A percentile compares a stretch with the other conserved stretches of the same genome.
Evolutionary conservation across 202 grass and related monocot genomes (phyloP).

Genomic region (Carex sylvatica): DNA sequence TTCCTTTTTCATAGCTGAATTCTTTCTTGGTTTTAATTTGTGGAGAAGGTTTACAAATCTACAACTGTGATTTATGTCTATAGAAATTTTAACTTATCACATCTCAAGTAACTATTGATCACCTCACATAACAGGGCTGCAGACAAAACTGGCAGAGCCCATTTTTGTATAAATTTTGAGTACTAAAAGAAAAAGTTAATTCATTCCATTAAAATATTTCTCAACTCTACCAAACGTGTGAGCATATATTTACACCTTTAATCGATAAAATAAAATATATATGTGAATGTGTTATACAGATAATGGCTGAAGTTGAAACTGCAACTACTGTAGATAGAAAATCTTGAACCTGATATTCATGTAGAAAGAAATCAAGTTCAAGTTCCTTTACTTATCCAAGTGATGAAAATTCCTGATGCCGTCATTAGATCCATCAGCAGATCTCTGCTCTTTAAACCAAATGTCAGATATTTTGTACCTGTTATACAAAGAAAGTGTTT

Average conservation of each 20-base stretch:
- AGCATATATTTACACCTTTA: neutral
- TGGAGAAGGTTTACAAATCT: neutral
- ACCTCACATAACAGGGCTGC: neutral
- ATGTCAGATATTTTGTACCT: neutral
- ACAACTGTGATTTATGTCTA: neutral
- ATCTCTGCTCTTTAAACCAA: constrained; percentile 10
- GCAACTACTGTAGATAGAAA: neutral
- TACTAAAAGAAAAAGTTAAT: neutral
- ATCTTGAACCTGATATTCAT: constrained; percentile 8
- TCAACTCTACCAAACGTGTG: neutral
- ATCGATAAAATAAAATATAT: neutral
- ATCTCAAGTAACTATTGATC: neutral
- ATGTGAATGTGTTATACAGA: neutral
- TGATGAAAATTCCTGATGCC: neutral
- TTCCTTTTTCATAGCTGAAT: neutral
- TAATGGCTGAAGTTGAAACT: neutral
- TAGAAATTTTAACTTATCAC: neutral
- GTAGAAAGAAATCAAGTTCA: neutral
- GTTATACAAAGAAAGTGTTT: neutral
- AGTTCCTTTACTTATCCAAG: neutral
- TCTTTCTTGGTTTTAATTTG: neutral
- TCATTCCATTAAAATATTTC: neutral
- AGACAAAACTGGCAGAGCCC: neutral
- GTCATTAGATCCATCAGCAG: neutral
- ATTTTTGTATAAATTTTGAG: neutral